Evolutionary conservation across 2,329 filamentous ascomycete genomes (phyloP).

Genomic region (Ophiostoma tasmaniense): DNA sequence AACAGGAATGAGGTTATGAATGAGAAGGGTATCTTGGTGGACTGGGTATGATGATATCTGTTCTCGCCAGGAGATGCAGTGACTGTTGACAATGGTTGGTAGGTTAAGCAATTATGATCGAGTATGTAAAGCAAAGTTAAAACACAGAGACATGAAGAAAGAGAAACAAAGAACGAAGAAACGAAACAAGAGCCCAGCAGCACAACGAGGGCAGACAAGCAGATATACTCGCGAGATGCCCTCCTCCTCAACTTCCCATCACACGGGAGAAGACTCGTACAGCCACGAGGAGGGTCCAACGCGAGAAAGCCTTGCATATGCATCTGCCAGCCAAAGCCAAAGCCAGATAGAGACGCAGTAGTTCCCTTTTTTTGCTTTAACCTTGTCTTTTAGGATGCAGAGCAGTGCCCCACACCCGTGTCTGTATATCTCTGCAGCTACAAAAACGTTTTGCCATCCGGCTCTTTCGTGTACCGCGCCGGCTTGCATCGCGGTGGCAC

Average conservation of each 20-base stretch:
- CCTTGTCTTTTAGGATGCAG: constrained; percentile 4
- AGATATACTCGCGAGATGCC: constrained; percentile 19
- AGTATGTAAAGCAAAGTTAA: neutral
- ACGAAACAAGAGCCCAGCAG: neutral
- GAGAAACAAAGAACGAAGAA: constrained; percentile 4
- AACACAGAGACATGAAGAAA: neutral
- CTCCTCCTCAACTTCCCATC: constrained; percentile 12
- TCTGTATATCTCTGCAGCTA: constrained; percentile 5
- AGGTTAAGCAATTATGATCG: neutral
- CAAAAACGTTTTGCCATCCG: neutral
- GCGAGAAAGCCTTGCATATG: constrained; percentile 12
- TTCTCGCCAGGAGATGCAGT: constrained; percentile 1
- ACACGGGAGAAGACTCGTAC: constrained; percentile 7
- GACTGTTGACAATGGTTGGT: neutral
- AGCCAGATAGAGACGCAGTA: constrained; percentile 8
- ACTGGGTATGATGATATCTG: neutral
- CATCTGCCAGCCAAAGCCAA: neutral
- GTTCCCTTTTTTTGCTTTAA: constrained; percentile 7
- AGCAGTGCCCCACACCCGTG: constrained; percentile 10
- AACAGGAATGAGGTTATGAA: neutral
- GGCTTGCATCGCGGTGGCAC: constrained; percentile 4
- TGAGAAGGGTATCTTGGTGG: neutral
- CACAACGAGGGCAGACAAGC: constrained; percentile 13
- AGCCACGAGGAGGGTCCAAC: constrained; percentile 8
- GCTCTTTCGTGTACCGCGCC: constrained; percentile 13